A percentile compares a stretch with the other conserved stretches of the same genome.
Conservation (phyloP, 192 early-diverging fungal species). For the Phlyctochytrium bullatum region DNA sequence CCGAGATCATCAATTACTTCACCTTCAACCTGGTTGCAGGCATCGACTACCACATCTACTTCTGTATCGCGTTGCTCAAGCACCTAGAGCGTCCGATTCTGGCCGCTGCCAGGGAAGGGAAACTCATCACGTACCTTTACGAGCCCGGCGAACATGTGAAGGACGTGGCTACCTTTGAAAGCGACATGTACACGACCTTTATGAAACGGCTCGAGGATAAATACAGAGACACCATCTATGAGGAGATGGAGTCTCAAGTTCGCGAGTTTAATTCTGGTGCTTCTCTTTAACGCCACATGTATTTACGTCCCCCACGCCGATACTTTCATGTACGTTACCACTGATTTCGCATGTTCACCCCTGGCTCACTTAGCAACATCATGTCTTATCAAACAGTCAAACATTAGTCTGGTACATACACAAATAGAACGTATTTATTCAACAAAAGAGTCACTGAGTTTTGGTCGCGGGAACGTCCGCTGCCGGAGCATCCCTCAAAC, state of each 20-base stretch:
- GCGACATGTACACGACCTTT: slow-evolving; percentile 22
- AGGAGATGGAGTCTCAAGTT: slow-evolving; percentile 19
- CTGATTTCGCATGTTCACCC: too few relatives aligned
- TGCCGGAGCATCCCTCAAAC: too few relatives aligned
- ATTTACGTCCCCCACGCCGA: too few relatives aligned
- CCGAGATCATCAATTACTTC: slow-evolving; percentile 37
- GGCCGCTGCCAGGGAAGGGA: slow-evolving; percentile 33
- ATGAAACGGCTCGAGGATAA: slow-evolving; percentile 40
- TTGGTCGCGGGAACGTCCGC: too few relatives aligned
- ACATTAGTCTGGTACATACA: too few relatives aligned
- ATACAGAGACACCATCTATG: slow-evolving; percentile 32
- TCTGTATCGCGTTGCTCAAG: slow-evolving; percentile 39
- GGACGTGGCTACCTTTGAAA: slow-evolving; percentile 20
- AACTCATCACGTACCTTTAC: slow-evolving; percentile 36
- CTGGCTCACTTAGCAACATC: too few relatives aligned
- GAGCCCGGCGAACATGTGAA: slow-evolving; percentile 7
- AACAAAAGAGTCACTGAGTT: too few relatives aligned
- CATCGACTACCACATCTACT: slow-evolving; percentile 50
- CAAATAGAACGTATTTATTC: too few relatives aligned
- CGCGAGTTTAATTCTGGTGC: neutral
- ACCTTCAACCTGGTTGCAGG: slow-evolving; percentile 29
- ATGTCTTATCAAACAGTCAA: too few relatives aligned
- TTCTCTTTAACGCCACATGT: too few relatives aligned
- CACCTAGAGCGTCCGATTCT: slow-evolving; percentile 35
- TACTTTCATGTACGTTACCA: too few relatives aligned